A percentile compares a stretch with the other conserved stretches of the same genome.
Evolutionary conservation across 1,139 yeast genomes (phyloP).

Genomic region (Pneumocystis wakefieldiae): DNA sequence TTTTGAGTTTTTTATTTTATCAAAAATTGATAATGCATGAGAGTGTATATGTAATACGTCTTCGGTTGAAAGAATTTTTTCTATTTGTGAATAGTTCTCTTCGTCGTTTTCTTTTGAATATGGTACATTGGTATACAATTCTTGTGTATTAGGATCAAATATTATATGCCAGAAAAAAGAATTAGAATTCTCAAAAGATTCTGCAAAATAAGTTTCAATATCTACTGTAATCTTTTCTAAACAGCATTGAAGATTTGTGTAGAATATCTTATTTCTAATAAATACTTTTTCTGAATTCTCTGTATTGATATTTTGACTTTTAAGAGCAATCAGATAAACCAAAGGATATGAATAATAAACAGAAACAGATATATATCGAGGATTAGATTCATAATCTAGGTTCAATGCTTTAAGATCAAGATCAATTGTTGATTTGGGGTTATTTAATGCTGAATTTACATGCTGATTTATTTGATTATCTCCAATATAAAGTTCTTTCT

Average conservation of each 20-base stretch:
- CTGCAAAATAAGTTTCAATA: background rate
- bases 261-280: background rate
- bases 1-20: background rate
- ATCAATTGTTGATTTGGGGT: background rate
- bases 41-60: background rate
- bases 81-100: background rate
- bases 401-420: background rate
- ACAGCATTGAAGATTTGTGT: background rate
- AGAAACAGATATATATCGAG: background rate
- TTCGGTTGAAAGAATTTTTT: background rate
- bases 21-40: background rate
- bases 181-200: background rate
- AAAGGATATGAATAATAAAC: background rate
- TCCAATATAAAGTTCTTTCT: background rate
- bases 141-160: background rate
- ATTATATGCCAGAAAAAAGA: constrained; percentile 1
- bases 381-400: background rate
- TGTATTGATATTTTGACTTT: background rate
- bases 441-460: background rate
- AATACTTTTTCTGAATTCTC: background rate
- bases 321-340: background rate
- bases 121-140: background rate
- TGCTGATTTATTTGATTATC: background rate
- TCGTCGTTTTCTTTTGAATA: background rate
- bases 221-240: background rate